Percentiles rank a stretch among this genome's conserved stretches.
Evolutionary conservation across 768 basidiomycete genomes (phyloP).

Genomic region (Coprinopsis strossmayeri): DNA sequence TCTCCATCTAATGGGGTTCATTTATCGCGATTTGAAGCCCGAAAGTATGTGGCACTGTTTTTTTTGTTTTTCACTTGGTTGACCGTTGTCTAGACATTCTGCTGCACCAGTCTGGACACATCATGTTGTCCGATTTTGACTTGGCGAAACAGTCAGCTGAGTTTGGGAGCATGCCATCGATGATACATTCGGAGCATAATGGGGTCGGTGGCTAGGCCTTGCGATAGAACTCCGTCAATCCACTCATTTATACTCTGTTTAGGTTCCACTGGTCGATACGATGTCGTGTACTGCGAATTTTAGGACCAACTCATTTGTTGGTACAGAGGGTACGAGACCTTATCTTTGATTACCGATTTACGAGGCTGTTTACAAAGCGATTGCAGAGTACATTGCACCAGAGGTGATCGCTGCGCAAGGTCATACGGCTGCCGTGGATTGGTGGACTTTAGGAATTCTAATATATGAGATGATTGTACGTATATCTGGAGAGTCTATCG

Average conservation of each 20-base stretch:
- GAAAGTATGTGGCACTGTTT: conserved; percentile 72
- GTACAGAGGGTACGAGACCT: conserved; percentile 79
- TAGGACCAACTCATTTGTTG: conserved; percentile 98
- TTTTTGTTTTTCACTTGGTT: conserved; percentile 9
- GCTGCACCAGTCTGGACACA: conserved; percentile 95
- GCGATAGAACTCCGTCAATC: conserved; percentile 8
- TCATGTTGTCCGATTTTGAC: conserved; percentile 99
- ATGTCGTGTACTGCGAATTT: conserved; percentile 97
- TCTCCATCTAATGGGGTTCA: conserved; percentile 98
- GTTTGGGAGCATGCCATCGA: conserved; percentile 78
- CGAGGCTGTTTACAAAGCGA: conserved; percentile 17
- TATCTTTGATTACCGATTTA: conserved; percentile 11
- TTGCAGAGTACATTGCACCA: conserved; percentile 94
- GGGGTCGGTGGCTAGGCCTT: conserved; percentile 52
- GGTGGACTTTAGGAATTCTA: conserved; percentile 98
- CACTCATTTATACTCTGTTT: conserved; percentile 13
- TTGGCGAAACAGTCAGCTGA: conserved; percentile 93
- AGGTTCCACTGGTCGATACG: conserved; percentile 94
- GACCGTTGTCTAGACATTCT: conserved; percentile 69
- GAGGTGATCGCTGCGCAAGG: conserved; percentile 97
- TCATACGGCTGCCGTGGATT: conserved; percentile 97
- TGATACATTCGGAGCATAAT: conserved; percentile 82
- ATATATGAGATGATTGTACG: conserved; percentile 99
- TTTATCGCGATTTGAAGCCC: conserved; percentile 98
- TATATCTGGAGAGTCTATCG: conserved; percentile 29